Evolutionary conservation across 192 early-diverging fungal genomes (phyloP), one percentile per base, ranked within the genome.

Genomic region (Rhizoclosmatium globosum): DNA sequence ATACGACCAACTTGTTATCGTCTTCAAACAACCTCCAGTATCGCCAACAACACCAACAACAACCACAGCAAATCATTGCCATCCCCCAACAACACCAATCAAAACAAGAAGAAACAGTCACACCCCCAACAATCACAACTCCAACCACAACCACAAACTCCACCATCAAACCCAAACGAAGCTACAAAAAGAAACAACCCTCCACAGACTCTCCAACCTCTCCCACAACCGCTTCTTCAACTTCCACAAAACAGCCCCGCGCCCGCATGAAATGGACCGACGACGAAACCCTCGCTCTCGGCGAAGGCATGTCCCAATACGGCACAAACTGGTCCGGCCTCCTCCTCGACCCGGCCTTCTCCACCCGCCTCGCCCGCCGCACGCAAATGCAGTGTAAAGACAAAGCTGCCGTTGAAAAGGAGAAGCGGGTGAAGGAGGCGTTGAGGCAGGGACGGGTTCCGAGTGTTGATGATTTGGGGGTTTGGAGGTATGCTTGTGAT

Each of bases 401-500:
- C 47, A 79, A 79, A 61, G 78, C 78, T 2, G 78, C 78, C 9
- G 70, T 71, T 13, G 78, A 79, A 61, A 79, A 79, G 78, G 78
- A 79, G 62, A 59, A 64, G 56, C 31, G 78, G 43, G 61, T 79
- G 1, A 79, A 72, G 70, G 47, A 47, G n/a, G 68, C 78, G 23
- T n/a, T 57, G 59, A 69, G 44, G 39, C 13, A 62, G 15, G 78
- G 78, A 38, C 58, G 78, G 4, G 62, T 71, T 47, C 31, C 48
- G 3, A 73, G 71, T 31, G 71, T 71, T 48, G 70, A 79, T 21
- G 78, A 79, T 57, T 43, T 79, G 58, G 78, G 78, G 31, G 70
- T 79, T 15, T 79, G 78, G 78, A 53, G 78, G 61, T 71, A 71
- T 79, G 78, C 78, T 31, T 79, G 78, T 65, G 78, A 79, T 79